phyloP scores from a whole-genome alignment of 805 yeast genomes.

The Wickerhamiella shivajii region DNA sequence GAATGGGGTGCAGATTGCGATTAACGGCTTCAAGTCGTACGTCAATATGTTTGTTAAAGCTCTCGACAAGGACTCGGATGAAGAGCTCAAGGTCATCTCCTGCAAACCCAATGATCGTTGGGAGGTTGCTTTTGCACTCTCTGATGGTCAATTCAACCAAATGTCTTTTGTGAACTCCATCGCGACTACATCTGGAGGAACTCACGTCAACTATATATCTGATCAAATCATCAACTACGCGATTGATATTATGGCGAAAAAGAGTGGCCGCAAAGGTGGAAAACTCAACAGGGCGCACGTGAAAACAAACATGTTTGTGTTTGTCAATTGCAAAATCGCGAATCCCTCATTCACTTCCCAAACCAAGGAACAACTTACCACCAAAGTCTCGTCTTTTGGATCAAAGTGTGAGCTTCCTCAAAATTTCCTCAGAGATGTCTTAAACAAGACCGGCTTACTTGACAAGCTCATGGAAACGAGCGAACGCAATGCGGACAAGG shows the following conservation, averaged over 20 bases:
- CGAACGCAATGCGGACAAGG: constrained; percentile 77
- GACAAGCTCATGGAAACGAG: constrained; percentile 66
- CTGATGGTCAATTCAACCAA: constrained; percentile 82
- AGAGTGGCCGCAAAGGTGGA: constrained; percentile 35
- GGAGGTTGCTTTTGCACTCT: constrained; percentile 91
- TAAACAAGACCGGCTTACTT: constrained; percentile 53
- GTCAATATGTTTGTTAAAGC: constrained; percentile 83
- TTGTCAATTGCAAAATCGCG: constrained; percentile 82
- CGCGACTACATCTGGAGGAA: constrained; percentile 95
- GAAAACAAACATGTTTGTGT: constrained; percentile 76
- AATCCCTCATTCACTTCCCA: constrained; percentile 97
- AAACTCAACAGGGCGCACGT: constrained; percentile 80
- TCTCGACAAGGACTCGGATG: constrained; percentile 27
- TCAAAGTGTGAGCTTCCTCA: constrained; percentile 68
- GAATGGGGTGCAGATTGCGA: constrained; percentile 55
- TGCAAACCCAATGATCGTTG: constrained; percentile 75
- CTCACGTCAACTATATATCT: constrained; percentile 76
- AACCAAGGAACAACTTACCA: constrained; percentile 89
- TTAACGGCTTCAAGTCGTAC: constrained; percentile 68
- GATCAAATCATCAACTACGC: constrained; percentile 75
- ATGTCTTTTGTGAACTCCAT: constrained; percentile 95
- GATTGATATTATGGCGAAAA: constrained; percentile 45
- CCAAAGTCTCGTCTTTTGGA: constrained; percentile 80
- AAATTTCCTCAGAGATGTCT: constrained; percentile 51
- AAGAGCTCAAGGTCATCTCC: constrained; percentile 51